Evolutionary conservation across 2,329 filamentous ascomycete species (phyloP), one percentile per base, ranked within the genome.

Genomic region (Laburnicola sp.): DNA sequence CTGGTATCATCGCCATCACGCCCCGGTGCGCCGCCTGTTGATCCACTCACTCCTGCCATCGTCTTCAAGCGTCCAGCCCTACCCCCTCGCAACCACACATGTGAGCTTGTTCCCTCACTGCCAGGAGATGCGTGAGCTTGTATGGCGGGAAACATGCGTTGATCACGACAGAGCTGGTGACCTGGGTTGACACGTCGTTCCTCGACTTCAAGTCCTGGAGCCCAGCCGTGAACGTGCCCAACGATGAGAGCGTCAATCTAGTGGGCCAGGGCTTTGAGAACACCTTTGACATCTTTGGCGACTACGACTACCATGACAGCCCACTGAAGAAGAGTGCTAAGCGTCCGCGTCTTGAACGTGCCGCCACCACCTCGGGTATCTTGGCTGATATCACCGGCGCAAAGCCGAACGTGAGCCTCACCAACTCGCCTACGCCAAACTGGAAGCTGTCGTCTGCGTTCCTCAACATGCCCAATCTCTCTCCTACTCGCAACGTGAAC

Each of bases 31-130:
- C 73, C 75, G 58, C 57, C 56, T 25, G 6, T 51, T 37, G 86
- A 87, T 23, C 92, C 92, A 2, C 77, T 96, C 38, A 97, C 93
- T 0, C 93, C 92, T 3, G 83, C 88, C 21, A 83, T 92, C 62
- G 91, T 94, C 72, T 87, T 96, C 69, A 91, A 88, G 76, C 82
- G 81, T 48, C 83, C 83, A 32, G 75, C 77, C 11, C 80, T 82
- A 49, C 82, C n/a, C n/a, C n/a, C n/a, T n/a, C n/a, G n/a, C n/a
- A n/a, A n/a, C n/a, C n/a, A n/a, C n/a, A n/a, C n/a, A n/a, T n/a
- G n/a, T n/a, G n/a, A n/a, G n/a, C n/a, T n/a, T n/a, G n/a, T n/a
- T n/a, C n/a, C n/a, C n/a, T n/a, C n/a, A n/a, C n/a, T n/a, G n/a
- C n/a, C n/a, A n/a, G n/a, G n/a, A n/a, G 59, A 90, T 97, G 56